Base-by-base conservation (phyloP, 352 stramenopile species). In the Globisporangium echinulatum region DNA sequence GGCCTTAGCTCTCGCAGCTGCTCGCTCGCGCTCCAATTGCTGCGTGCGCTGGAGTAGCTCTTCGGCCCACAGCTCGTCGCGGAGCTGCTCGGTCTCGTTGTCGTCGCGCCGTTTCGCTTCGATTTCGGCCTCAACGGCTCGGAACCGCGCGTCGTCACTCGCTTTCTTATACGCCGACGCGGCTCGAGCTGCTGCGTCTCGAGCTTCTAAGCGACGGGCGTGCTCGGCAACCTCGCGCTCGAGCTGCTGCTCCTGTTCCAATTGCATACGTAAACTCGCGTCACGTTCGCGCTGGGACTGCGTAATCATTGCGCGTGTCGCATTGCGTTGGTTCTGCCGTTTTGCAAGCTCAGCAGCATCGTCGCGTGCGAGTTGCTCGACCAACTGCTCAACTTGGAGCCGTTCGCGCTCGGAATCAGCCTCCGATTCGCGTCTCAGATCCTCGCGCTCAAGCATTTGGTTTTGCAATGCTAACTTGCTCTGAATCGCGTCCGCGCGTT, bases 21-120 rank as follows among this genome's bases (percentile, higher is more conserved):
- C 61, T 57, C 90, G 84, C 44, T 85, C 74, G 52, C 86, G 72
- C 67, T 96, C 87, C 58, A 93, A 77, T 36, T 79, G 75, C 33
- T 61, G 62, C 42, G 88, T 89, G 69, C 87, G 87, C 58, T 87
- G 73, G 38, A 86, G 72, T 44, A 96, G 65, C 59, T 97, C 91
- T 63, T 97, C 88, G 58, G 96, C 88, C 90, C 90, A 98, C n/a
- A 97, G 71, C 58, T 97, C 79, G 67, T 96, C 85, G 38, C 90
- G 87, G 25, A 97, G 71, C 17, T 63, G 71, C 61, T 94, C 79
- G 69, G 95, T 89, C 64, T 97, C 89, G 61, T 96, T 74, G n/a
- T 96, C 89, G 37, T 88, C 74, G 48, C 87, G 71, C 57, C 70
- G 79, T 66, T 93, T 85, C 37, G 77, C 75, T 55, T 89, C 72